Percentiles rank a stretch among this genome's conserved stretches.
phyloP scores from a whole-genome alignment of 2,329 filamentous ascomycete genomes.

The Xylaria sp. region DNA sequence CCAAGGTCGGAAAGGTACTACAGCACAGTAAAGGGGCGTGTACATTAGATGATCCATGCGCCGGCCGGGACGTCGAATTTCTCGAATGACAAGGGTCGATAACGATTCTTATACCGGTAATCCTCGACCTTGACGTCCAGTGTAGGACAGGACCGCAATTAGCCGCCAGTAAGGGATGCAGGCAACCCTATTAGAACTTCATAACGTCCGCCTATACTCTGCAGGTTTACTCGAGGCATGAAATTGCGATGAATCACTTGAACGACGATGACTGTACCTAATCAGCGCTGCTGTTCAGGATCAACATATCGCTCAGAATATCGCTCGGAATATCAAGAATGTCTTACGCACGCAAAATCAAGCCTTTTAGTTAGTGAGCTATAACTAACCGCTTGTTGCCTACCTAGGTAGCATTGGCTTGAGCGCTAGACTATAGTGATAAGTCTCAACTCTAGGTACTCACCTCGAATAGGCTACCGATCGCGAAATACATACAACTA shows the following conservation, averaged over 20 bases:
- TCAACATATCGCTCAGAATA: background rate
- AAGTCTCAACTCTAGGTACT: background rate
- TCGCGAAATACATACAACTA: background rate
- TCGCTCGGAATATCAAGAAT: background rate
- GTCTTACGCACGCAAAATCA: background rate
- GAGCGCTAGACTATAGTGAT: background rate
- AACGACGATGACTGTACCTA: background rate
- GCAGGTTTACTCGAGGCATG: background rate
- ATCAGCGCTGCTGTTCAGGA: background rate
- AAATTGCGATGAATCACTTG: slow-evolving; percentile 14
- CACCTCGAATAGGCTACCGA: background rate
- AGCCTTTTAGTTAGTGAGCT: background rate
- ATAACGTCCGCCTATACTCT: background rate
- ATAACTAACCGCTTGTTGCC: background rate
- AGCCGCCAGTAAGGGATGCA: slow-evolving; percentile 20
- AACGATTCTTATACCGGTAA: no score
- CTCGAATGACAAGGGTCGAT: background rate
- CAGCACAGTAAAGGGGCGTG: background rate
- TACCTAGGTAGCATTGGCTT: background rate
- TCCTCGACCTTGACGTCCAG: no score
- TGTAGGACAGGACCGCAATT: slow-evolving; percentile 10
- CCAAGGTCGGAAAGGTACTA: no score
- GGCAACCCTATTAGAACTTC: slow-evolving; percentile 22
- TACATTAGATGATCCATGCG: background rate
- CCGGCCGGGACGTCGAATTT: background rate